Evolutionary conservation across 2,329 filamentous ascomycete genomes (phyloP), one percentile per base, ranked within the genome.

Genomic region (Fusarium succisae): DNA sequence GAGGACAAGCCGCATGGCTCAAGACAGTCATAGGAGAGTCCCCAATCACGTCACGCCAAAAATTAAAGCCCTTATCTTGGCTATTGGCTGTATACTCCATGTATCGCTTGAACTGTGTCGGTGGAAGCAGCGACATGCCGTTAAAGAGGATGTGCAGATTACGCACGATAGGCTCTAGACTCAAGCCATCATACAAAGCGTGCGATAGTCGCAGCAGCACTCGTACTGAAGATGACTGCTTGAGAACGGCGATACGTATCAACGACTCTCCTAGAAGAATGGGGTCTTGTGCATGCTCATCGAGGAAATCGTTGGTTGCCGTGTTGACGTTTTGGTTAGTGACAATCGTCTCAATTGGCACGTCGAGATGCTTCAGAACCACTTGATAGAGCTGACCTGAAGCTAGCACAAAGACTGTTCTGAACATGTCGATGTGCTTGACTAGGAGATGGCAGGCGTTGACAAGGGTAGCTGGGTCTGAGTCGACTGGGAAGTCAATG

Each of bases 131-230:
- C 4, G n/a, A 26, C 20, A 54, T 66, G 5, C 66, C 69, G 22
- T 53, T 67, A 43, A 73, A 78, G 0, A 77, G 51, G 2, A 54
- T 37, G 20, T 74, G 71, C 26, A 78, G 66, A 9, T 47, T 60
- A 24, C 65, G 58, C n/a, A 74, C 38, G n/a, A 78, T 61, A 35
- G 67, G 39, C 32, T 73, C 68, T 4, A 78, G 22, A 20, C 75
- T 77, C 43, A 76, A 12, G 22, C 76, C 76, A 26, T 78, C 76
- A 22, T 78, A 78, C 38, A 78, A 22, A 22, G 76, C 76, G 30
- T 78, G 76, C 5, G 72, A 76, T 37, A 76, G 38, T 5, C 59
- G 55, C 2, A 78, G 59, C 14, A 77, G 22, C 2, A 78, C 53
- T 4, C 73, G 70, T 15, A 66, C 17, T 5, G 55, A 57, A 15